Base-by-base conservation (phyloP, 2,329 filamentous ascomycete species). In the Fusarium sp. region DNA sequence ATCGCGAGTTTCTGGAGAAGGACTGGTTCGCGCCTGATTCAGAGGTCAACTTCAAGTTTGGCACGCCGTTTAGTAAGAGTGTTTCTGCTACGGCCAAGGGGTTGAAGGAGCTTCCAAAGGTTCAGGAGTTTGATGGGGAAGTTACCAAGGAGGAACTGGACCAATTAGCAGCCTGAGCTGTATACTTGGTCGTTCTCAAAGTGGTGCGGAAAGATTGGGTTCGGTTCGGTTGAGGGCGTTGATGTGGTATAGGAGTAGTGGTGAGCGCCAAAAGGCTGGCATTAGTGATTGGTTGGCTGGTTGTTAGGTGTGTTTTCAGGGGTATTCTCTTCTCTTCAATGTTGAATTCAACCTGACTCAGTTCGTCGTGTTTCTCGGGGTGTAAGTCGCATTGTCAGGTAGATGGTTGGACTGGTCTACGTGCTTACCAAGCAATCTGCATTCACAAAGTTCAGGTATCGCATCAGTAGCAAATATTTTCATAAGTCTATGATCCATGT, bases 1-100 rank as follows among this genome's bases (percentile, higher is more conserved):
- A 80, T n/a, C 68, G 76, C 9, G 62, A 72, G 27, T 77, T 72
- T 17, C 61, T 78, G 0, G 70, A 77, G 6, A 66, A 68, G 37
- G 66, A 69, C 8, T 80, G 77, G 77, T 66, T 80, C 33, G 33
- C 30, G 0, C 76, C 76, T 1, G 30, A 7, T 0, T 14, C 22
- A 4, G 76, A 78, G 37, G 43, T 73, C 4, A 69, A 72, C 6
- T 77, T 74, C 4, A 75, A 73, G 50, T 17, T 66, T 14, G 76
- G 74, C 3, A 73, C 73, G 0, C 35, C 45, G 3, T 61, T 76
- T 4, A 63, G 67, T 27, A 83, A 22, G 77, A 59, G 35, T n/a
- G 69, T 73, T 32, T 74, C 76, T 4, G 75, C 70, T 1, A 75
- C 77, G 1, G 76, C 70, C 0, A 63, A 68, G 22, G 60, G 60